Base-by-base conservation (phyloP, 768 basidiomycete species). In the Artomyces pyxidatus region DNA sequence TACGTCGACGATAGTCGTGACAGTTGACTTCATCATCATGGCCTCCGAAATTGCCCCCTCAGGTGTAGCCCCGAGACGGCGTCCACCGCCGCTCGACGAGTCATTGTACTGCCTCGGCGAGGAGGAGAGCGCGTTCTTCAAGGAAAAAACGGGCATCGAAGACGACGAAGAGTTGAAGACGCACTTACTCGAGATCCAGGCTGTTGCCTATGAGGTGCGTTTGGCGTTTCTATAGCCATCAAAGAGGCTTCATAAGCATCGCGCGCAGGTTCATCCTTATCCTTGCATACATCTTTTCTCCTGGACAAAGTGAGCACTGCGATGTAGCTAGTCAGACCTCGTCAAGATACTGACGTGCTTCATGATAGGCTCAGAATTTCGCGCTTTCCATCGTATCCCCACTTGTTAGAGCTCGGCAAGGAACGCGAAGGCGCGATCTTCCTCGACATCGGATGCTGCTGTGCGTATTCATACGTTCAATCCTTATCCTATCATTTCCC, bases 401-500 rank as follows among this genome's bases (percentile, higher is more conserved):
- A 58, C 7, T 45, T 71, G 6, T 59, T 75, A 6, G 58, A 61
- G 35, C 60, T 75, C 9, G 71, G 67, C 7, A 61, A 52, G 42
- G 65, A 68, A 22, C 67, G 67, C 23, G 35, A 55, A 4, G 63
- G 63, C 2, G 68, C 66, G 1, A 61, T 76, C 10, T 61, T 75
- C 22, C 60, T 76, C 7, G 75, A 77, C 39, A 59, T 75, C 8
- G 75, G 70, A 5, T 74, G 72, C 51, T 73, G 72, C 51, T 64
- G 73, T 75, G 50, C 50, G 68, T 59, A 14, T n/a, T 32, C 5
- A 19, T 47, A 21, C 28, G 29, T 12, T 21, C 7, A 17, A 14
- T 44, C 28, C 12, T 9, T 35, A 14, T 37, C 1, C 30, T 11
- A 26, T 35, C 14, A 28, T 26, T 14, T 9, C n/a, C 40, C 32